Conservation (phyloP, 2,329 filamentous ascomycete genomes). For the Fusarium concolor region DNA sequence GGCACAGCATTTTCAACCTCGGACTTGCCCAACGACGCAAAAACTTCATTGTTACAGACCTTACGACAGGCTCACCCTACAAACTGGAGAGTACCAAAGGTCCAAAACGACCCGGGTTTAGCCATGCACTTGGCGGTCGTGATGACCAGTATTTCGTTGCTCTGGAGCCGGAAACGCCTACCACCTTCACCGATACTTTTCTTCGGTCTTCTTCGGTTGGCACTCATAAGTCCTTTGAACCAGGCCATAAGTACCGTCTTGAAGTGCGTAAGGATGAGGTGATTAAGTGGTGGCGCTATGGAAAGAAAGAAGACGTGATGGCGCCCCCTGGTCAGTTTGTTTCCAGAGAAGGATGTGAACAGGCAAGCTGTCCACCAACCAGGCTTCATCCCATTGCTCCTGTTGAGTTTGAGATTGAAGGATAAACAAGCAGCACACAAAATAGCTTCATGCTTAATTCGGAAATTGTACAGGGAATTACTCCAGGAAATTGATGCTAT, state of each 20-base stretch:
- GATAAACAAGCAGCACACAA: too few relatives aligned
- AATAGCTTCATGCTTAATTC: too few relatives aligned
- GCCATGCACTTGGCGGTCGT: not conserved
- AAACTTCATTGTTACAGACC: not conserved
- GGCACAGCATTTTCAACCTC: not conserved
- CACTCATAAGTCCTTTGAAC: not conserved
- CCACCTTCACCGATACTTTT: not conserved
- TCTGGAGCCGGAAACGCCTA: not conserved
- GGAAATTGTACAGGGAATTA: too few relatives aligned
- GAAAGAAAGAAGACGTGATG: not conserved
- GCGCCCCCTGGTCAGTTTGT: too few relatives aligned
- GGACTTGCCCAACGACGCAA: not conserved
- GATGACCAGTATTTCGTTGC: not conserved
- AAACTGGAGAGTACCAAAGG: not conserved
- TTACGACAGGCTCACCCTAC: not conserved
- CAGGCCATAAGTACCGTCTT: not conserved
- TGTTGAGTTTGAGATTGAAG: too few relatives aligned
- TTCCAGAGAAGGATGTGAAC: too few relatives aligned
- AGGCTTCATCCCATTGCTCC: too few relatives aligned
- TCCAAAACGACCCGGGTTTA: not conserved
- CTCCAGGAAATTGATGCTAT: too few relatives aligned
- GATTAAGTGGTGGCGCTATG: not conserved
- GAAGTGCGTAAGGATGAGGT: not conserved
- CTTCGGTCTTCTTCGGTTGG: not conserved
- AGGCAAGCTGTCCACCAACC: too few relatives aligned